Base-by-base conservation (phyloP, 495 filamentous ascomycete species). In the Aspergillus diversus region DNA sequence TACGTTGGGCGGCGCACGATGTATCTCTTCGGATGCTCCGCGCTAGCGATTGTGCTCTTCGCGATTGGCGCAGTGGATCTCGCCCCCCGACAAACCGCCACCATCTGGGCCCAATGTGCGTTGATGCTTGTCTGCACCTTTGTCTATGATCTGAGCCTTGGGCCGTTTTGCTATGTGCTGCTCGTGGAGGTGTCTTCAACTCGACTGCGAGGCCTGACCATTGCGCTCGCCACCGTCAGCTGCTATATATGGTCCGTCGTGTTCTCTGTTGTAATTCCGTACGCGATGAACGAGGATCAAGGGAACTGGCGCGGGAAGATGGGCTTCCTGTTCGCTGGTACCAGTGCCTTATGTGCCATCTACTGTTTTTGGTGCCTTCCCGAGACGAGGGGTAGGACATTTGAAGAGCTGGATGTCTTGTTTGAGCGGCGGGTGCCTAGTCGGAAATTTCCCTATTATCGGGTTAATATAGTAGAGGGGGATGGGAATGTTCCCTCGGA, bases 181-280 rank as follows among this genome's bases (percentile, higher is more conserved):
- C 74, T 89, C 8, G 81, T 82, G 53, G 88, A 90, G 63, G 81
- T 85, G 13, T 85, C 83, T 7, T 83, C 85, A 5, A 84, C 82
- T 0, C 79, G 78, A 34, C 77, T 90, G 7, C 80, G 89, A 5
- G 83, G 82, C 0, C 84, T 86, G 66, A 89, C 87, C 0, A 87
- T 88, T n/a, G 87, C 82, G 1, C 64, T 90, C 4, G 82, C 87
- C 0, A 87, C 85, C 0, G 85, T 84, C 0, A 77, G 78, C 0
- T 84, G 87, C 60, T 82, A 81, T 8, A 63, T 86, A 0, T 76
- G 87, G 39, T 84, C 83, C 1, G 86, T 88, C 21, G 75, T 82
- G 4, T 86, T 88, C 77, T 85, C 86, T 0, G 82, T 90, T 1
- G 85, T 80, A 0, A 88, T 89, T 57, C 87, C 86, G 4, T 90